phyloP scores from a whole-genome alignment of 177 flowering plant genomes.

The Vitis hybrid region DNA sequence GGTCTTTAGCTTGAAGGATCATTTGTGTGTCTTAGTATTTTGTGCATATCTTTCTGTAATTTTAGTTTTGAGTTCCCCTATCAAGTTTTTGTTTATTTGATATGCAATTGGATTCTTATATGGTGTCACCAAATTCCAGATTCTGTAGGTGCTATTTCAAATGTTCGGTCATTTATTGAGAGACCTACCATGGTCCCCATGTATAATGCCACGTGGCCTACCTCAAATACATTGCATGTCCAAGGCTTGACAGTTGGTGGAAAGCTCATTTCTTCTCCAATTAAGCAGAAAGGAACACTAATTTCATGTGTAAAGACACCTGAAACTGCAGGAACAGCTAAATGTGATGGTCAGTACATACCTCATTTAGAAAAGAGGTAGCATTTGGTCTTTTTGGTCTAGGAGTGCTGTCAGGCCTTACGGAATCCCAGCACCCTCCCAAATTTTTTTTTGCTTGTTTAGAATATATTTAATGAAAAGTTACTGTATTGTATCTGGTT shows the following conservation, averaged over 20 bases:
- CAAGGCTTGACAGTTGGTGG: constrained; percentile 24
- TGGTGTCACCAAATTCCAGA: constrained; percentile 21
- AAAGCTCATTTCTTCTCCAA: constrained; percentile 27
- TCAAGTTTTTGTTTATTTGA: neutral
- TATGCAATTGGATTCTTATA: neutral
- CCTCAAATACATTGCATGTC: constrained; percentile 13
- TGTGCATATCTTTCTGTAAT: neutral
- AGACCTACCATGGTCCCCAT: constrained; percentile 30
- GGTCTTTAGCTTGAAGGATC: too few species aligned
- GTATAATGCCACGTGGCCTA: constrained; percentile 15
- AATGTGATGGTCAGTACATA: constrained; percentile 46
- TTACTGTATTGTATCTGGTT: too few species aligned
- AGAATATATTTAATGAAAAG: too few species aligned
- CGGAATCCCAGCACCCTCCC: too few species aligned
- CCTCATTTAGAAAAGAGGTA: neutral
- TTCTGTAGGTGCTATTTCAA: constrained; percentile 29
- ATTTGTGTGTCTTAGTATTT: too few species aligned
- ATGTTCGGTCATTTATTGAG: constrained; percentile 23
- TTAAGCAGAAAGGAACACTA: constrained; percentile 14
- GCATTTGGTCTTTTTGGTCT: neutral
- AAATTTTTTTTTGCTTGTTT: too few species aligned
- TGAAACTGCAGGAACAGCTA: constrained; percentile 31
- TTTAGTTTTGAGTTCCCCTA: neutral
- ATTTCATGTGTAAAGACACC: constrained; percentile 44
- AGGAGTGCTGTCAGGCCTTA: too few species aligned